Conservation (phyloP, 2,329 filamentous ascomycete genomes). For the Xylaria sp. region DNA sequence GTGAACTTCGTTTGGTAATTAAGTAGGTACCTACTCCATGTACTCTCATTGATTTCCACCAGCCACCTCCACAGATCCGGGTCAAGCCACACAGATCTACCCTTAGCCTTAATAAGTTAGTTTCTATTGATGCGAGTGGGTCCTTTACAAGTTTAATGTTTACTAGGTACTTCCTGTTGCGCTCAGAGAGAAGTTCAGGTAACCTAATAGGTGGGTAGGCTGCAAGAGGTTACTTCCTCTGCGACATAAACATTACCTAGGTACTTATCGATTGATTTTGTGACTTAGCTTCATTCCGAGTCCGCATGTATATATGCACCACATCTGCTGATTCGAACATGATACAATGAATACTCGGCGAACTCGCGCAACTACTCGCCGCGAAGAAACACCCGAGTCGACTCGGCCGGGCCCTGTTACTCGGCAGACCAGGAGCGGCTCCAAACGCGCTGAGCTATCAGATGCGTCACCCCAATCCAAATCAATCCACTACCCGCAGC, state of each 20-base stretch:
- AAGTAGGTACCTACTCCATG: too few species aligned
- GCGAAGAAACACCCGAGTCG: slow-evolving; percentile 38
- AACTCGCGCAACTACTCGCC: slow-evolving; percentile 38
- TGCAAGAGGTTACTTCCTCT: neutral
- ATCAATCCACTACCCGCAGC: slow-evolving; percentile 35
- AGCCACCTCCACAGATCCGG: slow-evolving; percentile 30
- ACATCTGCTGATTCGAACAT: slow-evolving; percentile 6
- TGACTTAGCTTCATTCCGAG: neutral
- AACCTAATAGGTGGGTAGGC: neutral
- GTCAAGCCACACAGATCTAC: slow-evolving; percentile 20
- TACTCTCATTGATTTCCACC: neutral
- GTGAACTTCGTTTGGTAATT: too few species aligned
- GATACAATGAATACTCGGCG: slow-evolving; percentile 41
- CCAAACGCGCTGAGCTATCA: slow-evolving; percentile 36
- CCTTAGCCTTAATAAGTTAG: neutral
- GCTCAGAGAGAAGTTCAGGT: neutral
- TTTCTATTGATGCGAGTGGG: neutral
- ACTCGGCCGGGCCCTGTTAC: slow-evolving; percentile 16
- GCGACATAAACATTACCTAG: too few species aligned
- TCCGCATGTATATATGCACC: neutral
- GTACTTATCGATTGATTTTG: slow-evolving; percentile 4
- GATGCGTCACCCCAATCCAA: slow-evolving; percentile 32
- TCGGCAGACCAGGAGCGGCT: slow-evolving; percentile 41
- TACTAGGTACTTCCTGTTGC: slow-evolving; percentile 14
- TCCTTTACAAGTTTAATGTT: slow-evolving; percentile 4